Percentiles rank a stretch among this genome's conserved stretches.
These are phyloP conservation scores for Colletotrichum abscissum DNA, from an alignment of 2,329 filamentous ascomycete genomes.

Conservation along the genomic window DNA sequence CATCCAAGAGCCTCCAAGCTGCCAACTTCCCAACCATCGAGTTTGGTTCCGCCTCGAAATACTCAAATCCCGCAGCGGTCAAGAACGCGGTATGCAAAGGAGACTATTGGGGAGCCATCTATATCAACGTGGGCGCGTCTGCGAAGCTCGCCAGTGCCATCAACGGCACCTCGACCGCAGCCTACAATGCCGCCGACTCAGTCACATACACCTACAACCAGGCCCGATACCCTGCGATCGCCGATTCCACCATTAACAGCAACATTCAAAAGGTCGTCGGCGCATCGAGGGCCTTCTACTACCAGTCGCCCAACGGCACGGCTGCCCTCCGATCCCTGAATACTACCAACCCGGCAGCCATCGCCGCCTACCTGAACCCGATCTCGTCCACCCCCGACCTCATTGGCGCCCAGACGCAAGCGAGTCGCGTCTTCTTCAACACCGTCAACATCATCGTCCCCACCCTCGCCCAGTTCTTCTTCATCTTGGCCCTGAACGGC, in stretches of 20 bases:
- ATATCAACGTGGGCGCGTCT: constrained; percentile 46
- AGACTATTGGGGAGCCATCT: constrained; percentile 52
- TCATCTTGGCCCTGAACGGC: constrained; percentile 36
- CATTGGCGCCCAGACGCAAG: constrained; percentile 48
- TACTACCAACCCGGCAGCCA: constrained; percentile 39
- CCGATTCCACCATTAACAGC: constrained; percentile 41
- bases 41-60: constrained; percentile 41
- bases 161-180: constrained; percentile 38
- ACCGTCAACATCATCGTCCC: constrained; percentile 52
- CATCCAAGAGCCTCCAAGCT: constrained; percentile 46
- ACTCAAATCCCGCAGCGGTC: constrained; percentile 40
- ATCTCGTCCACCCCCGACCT: constrained; percentile 42
- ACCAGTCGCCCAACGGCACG: constrained; percentile 39
- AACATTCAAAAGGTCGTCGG: constrained; percentile 44
- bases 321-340: constrained; percentile 35
- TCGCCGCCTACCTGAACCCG: constrained; percentile 48
- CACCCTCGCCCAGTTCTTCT: constrained; percentile 46
- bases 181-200: constrained; percentile 46
- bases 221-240: constrained; percentile 47
- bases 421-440: constrained; percentile 48
- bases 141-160: constrained; percentile 43
- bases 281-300: constrained; percentile 40
- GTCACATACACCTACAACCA: constrained; percentile 51
- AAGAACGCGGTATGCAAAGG: constrained; percentile 48
- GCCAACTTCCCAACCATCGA: constrained; percentile 46